Conservation (phyloP, 371 early-diverging fungal genomes). For the Mycotypha africana region DNA sequence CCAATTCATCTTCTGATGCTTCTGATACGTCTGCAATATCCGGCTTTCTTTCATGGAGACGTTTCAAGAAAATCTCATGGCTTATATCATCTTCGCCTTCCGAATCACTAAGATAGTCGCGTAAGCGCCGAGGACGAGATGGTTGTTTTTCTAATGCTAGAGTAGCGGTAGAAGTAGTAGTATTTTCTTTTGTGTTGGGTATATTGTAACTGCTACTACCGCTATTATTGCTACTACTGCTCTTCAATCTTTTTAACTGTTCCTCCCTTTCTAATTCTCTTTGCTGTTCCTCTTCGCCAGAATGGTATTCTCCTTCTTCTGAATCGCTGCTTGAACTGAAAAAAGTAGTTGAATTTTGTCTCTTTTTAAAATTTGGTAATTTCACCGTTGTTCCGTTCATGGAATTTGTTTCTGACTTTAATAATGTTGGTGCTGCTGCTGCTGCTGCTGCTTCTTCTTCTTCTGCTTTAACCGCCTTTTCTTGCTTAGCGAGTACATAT, state of each 20-base stretch:
- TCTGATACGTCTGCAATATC: slow-evolving; percentile 17
- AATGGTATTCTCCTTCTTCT: slow-evolving; percentile 30
- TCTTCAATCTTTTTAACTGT: no score
- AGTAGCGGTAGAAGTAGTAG: no score
- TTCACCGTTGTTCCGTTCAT: slow-evolving; percentile 19
- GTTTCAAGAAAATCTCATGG: slow-evolving; percentile 42
- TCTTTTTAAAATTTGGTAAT: slow-evolving; percentile 37
- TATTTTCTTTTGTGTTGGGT: not conserved
- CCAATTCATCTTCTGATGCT: no score
- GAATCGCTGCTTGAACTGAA: slow-evolving; percentile 7
- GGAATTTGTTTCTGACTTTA: slow-evolving; percentile 7
- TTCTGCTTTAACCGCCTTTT: no score
- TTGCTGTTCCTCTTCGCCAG: slow-evolving; percentile 10
- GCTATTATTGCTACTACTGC: no score
- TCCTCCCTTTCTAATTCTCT: slow-evolving; percentile 7
- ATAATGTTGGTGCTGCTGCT: not conserved
- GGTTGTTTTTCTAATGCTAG: no score
- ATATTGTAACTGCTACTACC: no score
- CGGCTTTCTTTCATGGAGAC: slow-evolving; percentile 37
- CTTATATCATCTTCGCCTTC: slow-evolving; percentile 22
- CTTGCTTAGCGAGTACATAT: no score
- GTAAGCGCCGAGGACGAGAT: slow-evolving; percentile 29
- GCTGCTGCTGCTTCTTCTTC: slow-evolving; percentile 5
- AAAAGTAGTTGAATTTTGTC: slow-evolving; percentile 3
- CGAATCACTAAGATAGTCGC: slow-evolving; percentile 49